Percentiles rank a stretch among this genome's conserved stretches.
Evolutionary conservation across 805 yeast species (phyloP).

Genomic region (Lipomyces oligophaga): DNA sequence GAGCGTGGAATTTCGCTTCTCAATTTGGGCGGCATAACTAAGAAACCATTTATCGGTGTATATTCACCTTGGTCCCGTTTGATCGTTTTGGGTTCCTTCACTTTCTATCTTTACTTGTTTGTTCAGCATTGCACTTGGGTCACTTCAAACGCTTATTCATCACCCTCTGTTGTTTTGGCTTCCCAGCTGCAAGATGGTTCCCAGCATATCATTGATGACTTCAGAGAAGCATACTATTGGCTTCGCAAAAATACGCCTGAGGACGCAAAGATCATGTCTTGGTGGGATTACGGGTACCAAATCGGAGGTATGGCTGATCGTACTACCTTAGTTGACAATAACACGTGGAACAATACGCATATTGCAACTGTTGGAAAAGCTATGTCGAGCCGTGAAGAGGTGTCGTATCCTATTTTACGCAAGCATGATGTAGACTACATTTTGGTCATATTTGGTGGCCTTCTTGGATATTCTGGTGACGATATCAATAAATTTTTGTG

Average conservation of each 20-base stretch:
- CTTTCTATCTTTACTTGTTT: slow-evolving; percentile 70
- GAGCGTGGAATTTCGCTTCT: slow-evolving; percentile 4
- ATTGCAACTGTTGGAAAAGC: slow-evolving; percentile 99
- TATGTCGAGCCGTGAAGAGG: slow-evolving; percentile 85
- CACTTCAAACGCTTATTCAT: slow-evolving; percentile 89
- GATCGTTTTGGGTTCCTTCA: slow-evolving; percentile 62
- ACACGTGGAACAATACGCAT: slow-evolving; percentile 99
- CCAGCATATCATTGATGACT: slow-evolving; percentile 83
- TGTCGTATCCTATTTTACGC: slow-evolving; percentile 79
- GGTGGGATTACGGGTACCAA: slow-evolving; percentile 99
- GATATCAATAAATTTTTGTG: slow-evolving; percentile 94
- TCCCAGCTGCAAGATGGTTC: slow-evolving; percentile 82
- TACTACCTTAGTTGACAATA: slow-evolving; percentile 95
- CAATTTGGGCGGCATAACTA: slow-evolving; percentile 5
- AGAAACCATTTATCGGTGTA: slow-evolving; percentile 22
- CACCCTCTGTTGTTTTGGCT: slow-evolving; percentile 95
- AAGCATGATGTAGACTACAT: slow-evolving; percentile 95
- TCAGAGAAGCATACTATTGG: slow-evolving; percentile 99
- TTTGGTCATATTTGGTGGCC: slow-evolving; percentile 88
- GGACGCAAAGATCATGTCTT: slow-evolving; percentile 92
- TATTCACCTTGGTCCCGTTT: slow-evolving; percentile 48
- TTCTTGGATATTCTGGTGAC: slow-evolving; percentile 90
- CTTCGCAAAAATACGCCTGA: slow-evolving; percentile 95
- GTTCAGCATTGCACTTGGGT: slow-evolving; percentile 98
- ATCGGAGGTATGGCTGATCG: slow-evolving; percentile 99